Base-by-base conservation (phyloP, 2,329 filamentous ascomycete species). In the Botrytis medusae region DNA sequence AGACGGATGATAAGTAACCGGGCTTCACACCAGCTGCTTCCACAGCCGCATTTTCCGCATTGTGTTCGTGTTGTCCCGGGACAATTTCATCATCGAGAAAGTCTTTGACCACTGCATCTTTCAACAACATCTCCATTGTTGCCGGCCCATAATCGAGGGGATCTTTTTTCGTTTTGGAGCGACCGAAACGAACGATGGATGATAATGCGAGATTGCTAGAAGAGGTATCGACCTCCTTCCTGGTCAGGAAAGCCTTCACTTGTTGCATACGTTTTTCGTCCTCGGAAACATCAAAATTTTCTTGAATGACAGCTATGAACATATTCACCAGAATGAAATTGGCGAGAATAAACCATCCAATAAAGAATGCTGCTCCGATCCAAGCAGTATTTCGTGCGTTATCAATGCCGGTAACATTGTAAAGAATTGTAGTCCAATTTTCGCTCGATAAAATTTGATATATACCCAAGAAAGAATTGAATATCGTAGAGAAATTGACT, bases 301-400 rank as follows among this genome's bases (percentile, higher is more conserved):
- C 96, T 82, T 99, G 96, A 77, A 99, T 99, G 84, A 99, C 96
- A 86, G 96, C 96, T 93, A 99, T 98, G 86, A 99, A 99, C 96
- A 99, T 99, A 81, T 98, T 99, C 84, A 99, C 85, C 75, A 98
- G 89, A 83, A 99, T 97, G 81, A 98, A 95, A 82, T 97, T 98
- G 9, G 94, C 88, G 61, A 99, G 87, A 73, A 97, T 96, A 82
- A 97, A 98, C 96, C 96, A 99, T 77, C 95, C 88, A 76, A 98
- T 93, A 77, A 97, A 87, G 78, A 99, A 98, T 1, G 93, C 87
- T 14, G 95, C 94, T 16, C 93, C 94, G 73, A 98, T 94, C 95
- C 96, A 98, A 14, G 93, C 89, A n/a, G 93, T 97, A 57, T 90
- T 86, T 77, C 86, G 89, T 9, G 81, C 79, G 16, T 86, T 87